These are phyloP conservation scores for Dinochytrium kinnereticum DNA, from an alignment of 371 early-diverging fungal genomes.

Conservation along the genomic window DNA sequence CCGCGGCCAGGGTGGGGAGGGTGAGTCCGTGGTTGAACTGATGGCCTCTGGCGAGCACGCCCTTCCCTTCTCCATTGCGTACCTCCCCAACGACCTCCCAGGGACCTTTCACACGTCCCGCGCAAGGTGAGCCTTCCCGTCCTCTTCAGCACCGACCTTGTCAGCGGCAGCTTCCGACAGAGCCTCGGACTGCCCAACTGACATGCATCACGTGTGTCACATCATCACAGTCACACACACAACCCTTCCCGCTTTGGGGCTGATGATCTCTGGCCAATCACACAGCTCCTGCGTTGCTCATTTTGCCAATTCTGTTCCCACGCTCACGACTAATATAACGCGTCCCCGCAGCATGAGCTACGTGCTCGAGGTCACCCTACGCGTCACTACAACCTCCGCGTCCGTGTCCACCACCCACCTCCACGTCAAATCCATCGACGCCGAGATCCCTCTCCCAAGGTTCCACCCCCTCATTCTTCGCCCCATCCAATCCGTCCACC, in stretches of 20 bases:
- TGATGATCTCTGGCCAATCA: too few species aligned
- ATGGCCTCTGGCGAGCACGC: background rate
- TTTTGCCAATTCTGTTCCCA: too few species aligned
- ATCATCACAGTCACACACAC: too few species aligned
- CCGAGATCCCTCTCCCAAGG: background rate
- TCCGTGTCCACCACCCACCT: background rate
- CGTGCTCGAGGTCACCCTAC: background rate
- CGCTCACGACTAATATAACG: too few species aligned
- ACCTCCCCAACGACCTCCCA: constrained; percentile 8
- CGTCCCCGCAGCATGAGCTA: too few species aligned
- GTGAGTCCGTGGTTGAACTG: background rate
- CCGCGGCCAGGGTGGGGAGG: background rate
- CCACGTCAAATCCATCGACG: background rate
- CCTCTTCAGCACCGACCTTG: background rate
- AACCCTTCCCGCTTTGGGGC: too few species aligned
- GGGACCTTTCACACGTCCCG: constrained; percentile 2
- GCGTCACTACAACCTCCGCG: background rate
- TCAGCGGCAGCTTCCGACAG: background rate
- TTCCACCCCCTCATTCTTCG: background rate
- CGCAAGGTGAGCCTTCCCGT: background rate
- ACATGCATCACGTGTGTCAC: too few species aligned
- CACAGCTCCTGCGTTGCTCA: too few species aligned
- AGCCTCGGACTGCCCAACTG: background rate
- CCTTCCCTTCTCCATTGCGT: background rate
- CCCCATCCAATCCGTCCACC: background rate